Evolutionary conservation across 2,329 filamentous ascomycete genomes (phyloP).

Genomic region (Fusarium sp.): DNA sequence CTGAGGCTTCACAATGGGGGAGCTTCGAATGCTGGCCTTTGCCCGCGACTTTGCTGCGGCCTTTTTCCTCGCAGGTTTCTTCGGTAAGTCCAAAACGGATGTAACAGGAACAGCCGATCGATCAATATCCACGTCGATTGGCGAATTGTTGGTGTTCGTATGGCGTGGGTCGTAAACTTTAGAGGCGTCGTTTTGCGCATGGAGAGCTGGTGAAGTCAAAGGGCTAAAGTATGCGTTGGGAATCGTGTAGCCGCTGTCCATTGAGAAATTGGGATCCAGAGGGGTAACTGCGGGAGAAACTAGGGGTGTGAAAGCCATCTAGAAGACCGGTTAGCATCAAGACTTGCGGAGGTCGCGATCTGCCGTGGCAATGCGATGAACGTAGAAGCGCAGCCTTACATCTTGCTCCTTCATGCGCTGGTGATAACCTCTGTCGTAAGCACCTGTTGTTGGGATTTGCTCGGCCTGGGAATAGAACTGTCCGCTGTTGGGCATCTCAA

Average conservation of each 20-base stretch:
- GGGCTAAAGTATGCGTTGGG: constrained; percentile 86
- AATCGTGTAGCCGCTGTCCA: constrained; percentile 72
- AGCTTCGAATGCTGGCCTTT: constrained; percentile 74
- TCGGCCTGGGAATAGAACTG: constrained; percentile 74
- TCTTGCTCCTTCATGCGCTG: constrained; percentile 78
- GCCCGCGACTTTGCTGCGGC: constrained; percentile 66
- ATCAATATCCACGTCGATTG: constrained; percentile 70
- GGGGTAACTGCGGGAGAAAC: constrained; percentile 89
- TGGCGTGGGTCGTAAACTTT: constrained; percentile 47
- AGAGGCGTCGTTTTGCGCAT: constrained; percentile 62
- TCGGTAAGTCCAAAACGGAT: constrained; percentile 63
- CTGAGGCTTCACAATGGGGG: constrained; percentile 79
- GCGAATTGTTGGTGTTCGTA: constrained; percentile 64
- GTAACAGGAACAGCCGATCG: constrained; percentile 54
- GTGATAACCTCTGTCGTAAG: constrained; percentile 76
- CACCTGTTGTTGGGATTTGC: constrained; percentile 67
- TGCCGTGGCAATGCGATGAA: not conserved
- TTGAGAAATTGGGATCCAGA: constrained; percentile 78
- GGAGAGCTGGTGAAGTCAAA: constrained; percentile 83
- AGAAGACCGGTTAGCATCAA: constrained; percentile 37
- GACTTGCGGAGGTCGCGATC: not conserved
- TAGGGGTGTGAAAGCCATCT: constrained; percentile 85
- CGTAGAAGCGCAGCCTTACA: constrained; percentile 57
- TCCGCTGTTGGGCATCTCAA: constrained; percentile 75
- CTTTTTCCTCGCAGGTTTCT: constrained; percentile 66